Base-by-base conservation (phyloP, 192 early-diverging fungal species). In the Gorgonomyces haynaldii region DNA sequence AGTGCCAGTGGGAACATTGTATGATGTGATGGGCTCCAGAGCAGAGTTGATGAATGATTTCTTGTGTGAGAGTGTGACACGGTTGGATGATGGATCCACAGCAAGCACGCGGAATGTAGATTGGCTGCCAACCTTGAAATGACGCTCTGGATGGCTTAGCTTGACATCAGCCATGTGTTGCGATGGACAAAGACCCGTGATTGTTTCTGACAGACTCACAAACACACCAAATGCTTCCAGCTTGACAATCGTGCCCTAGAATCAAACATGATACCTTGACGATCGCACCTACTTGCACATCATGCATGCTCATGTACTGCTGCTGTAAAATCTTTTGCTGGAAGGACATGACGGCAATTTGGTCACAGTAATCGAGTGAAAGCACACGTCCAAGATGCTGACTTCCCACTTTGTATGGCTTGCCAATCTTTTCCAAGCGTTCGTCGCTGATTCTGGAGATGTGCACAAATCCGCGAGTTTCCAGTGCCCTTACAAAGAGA, bases 331-430 rank as follows among this genome's bases (percentile, higher is more conserved):
- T 63, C 20, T 72, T 76, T 13, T 69, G 57, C 54, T 89, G 72
- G 20, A 90, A 69, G 26, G 82, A 81, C 24, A 91, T 56, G 23
- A 75, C 72, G n/a, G 86, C 57, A 1, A 90, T 30, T 19, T 76
- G 76, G 52, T 86, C 87, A 6, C 83, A 75, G 36, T 79, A 68
- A 34, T 88, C 84, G 55, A 83, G 85, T 9, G 79, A 80, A 24
- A 90, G 53, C 3, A 96, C 82, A 45, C 91, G 76, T 37, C 65
- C 88, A 22, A 73, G 70, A 54, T 96, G 90, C 10, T 45, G 57
- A 12, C 75, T 78, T 32, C 79, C 92, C 1, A 83, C 26, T n/a
- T 54, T 61, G 55, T 67, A 88, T 20, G 61, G 64, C 26, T 61
- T 66, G 20, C 54, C 57, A 39, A 88, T 66, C 36, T 57, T 56